Evolutionary conservation across 1,284 basidiomycete genomes (phyloP), one percentile per base, ranked within the genome.

Genomic region (Vanrija sp.): DNA sequence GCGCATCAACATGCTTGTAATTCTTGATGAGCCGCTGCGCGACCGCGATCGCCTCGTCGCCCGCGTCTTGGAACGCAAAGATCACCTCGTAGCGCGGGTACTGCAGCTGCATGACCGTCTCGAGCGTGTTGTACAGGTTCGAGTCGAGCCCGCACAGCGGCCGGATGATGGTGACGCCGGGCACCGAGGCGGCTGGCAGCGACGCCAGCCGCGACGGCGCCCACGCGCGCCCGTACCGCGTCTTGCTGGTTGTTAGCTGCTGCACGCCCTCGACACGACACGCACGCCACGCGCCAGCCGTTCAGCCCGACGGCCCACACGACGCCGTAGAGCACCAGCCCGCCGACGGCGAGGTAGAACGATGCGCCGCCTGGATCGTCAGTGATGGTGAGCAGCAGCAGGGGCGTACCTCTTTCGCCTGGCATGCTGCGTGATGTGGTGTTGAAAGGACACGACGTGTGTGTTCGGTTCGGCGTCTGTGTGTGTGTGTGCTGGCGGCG

Each of bases 141-240:
- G 86, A 84, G 75, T 97, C 93, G 39, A 97, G 81, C 9, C 93
- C 94, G 74, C 92, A 92, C 43, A 97, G 80, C 12, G 93, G 93
- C 49, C 93, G 84, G 53, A 97, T 81, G 65, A 97, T 89, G 5
- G 91, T 90, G 23, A 97, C 93, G 19, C 91, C 91, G 4, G 91
- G 91, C 2, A 83, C 83, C 23, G 80, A 74, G n/a, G 76, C 68
- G 4, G 80, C 61, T 12, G 81, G 71, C 10, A 81, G 76, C n/a
- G 82, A 79, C 14, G 83, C 76, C 43, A 86, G 77, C 16, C 85
- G 85, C 1, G 87, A 86, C 15, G 83, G 80, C 34, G 68, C 44
- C 19, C 84, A 85, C 14, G 84, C 83, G 40, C 81, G 74, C 43
- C 84, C 81, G 69, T 91, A 91, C 28, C 87, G 82, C 65, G 80